Percentiles rank a stretch among this genome's conserved stretches.
Conservation (phyloP, 2,329 filamentous ascomycete genomes). For the Sporothrix inflata region DNA sequence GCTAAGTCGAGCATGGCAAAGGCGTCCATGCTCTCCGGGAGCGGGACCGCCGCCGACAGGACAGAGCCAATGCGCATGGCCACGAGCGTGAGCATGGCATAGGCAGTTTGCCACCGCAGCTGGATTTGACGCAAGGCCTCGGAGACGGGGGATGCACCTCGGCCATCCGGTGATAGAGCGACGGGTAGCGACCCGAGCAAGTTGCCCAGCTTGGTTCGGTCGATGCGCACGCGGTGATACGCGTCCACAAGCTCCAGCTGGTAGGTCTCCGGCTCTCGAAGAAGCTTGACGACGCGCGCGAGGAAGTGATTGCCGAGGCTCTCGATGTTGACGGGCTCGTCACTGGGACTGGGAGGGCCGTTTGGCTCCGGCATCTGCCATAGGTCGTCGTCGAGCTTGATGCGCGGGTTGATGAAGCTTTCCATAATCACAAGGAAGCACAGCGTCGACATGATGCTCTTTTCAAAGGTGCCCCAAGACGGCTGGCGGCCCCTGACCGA, state of each 20-base stretch:
- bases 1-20: background rate
- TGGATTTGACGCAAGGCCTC: conserved; percentile 12
- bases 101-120: conserved; percentile 25
- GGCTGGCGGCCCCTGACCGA: conserved; percentile 3
- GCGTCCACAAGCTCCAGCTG: background rate
- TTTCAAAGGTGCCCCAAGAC: conserved; percentile 22
- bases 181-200: conserved; percentile 22
- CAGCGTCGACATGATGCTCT: conserved; percentile 24
- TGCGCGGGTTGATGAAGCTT: conserved; percentile 31
- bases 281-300: background rate
- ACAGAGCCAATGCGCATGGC: conserved; percentile 28
- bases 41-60: background rate
- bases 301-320: conserved; percentile 20
- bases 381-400: conserved; percentile 26
- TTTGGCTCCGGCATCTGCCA: conserved; percentile 18
- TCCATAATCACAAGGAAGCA: conserved; percentile 32
- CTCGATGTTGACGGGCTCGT: conserved; percentile 16
- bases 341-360: conserved; percentile 9
- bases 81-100: conserved; percentile 28
- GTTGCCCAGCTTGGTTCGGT: conserved; percentile 12
- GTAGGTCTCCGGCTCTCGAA: background rate
- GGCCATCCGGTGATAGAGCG: background rate
- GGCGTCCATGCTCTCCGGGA: background rate
- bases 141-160: background rate
- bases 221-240: conserved; percentile 7